Base-by-base conservation (phyloP, 306 rosid species). In the Leucaena leucocephala region DNA sequence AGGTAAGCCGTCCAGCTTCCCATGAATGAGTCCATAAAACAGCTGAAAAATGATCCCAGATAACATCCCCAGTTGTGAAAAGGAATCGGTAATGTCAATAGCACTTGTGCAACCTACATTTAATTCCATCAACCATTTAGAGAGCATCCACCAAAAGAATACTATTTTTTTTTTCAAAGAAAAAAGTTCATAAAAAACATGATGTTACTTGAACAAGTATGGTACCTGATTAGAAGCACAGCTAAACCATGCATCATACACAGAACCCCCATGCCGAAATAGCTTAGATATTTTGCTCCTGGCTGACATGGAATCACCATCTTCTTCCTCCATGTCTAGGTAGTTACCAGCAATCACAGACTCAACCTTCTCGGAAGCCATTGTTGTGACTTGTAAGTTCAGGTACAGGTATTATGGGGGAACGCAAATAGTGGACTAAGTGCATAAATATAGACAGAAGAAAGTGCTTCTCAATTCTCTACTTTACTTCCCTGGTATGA, bases 1-100 rank as follows among this genome's bases (percentile, higher is more conserved):
- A 95, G 97, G 82, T 95, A 95, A 52, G 98, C 98, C 80, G 99
- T 93, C 99, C 99, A 93, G 80, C 99, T 95, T 84, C 99, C 99
- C 97, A 95, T 78, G 2, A 95, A 95, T 78, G 2, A 95, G 75
- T 43, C 99, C 99, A 79, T 95, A 95, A 48, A 95, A 93, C 65
- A 95, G 92, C 89, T 95, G 99, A 83, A 95, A 93, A 10, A 95
- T 6, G 50, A 95, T 91, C 75, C 99, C 98, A 83, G 99, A 95
- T 55, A 87, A 17, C 97, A 95, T 91, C 44, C 99, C 98, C 78
- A 95, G 87, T 83, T 95, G 99, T 22, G 99, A 95, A 80, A 95
- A 95, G 39, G 99, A 95, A 83, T 95, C 8, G 99, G 99, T 57
- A 95, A 86, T 83, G 99, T 95, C 72, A 95, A 80, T 66, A 95